phyloP scores from a whole-genome alignment of 2,329 filamentous ascomycete genomes.

The Alternaria arbusti region DNA sequence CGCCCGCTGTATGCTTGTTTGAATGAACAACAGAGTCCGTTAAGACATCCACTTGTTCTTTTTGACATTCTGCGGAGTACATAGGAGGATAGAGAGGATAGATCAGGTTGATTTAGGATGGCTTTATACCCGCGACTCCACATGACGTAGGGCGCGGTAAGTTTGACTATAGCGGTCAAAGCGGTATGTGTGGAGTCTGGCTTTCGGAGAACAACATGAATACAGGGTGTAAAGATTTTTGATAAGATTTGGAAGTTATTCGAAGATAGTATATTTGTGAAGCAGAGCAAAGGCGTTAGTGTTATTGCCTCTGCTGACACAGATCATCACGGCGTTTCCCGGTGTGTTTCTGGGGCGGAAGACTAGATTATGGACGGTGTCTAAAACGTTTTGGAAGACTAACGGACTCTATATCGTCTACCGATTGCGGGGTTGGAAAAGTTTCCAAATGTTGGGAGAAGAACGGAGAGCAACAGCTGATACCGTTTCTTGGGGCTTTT shows the following conservation, averaged over 20 bases:
- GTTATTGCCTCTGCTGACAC: too few species aligned
- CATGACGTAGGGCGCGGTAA: rapidly evolving
- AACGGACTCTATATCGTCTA: background rate
- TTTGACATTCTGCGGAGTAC: too few species aligned
- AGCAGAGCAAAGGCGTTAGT: too few species aligned
- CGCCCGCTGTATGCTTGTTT: background rate
- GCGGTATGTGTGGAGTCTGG: background rate
- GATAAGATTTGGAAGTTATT: too few species aligned
- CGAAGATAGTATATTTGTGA: too few species aligned
- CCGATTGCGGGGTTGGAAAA: background rate
- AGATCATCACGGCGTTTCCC: too few species aligned
- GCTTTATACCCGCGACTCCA: background rate
- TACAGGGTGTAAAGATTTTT: too few species aligned
- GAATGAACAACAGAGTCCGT: background rate
- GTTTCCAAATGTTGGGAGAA: background rate
- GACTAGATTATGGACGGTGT: background rate
- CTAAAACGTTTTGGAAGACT: background rate
- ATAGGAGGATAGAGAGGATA: background rate
- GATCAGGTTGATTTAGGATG: background rate
- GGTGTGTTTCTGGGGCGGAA: too few species aligned
- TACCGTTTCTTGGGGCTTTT: background rate
- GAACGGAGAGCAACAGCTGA: background rate
- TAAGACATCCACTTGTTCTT: too few species aligned
- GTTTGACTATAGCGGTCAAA: background rate
- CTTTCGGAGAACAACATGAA: background rate